Evolutionary conservation across 352 stramenopile genomes (phyloP).

Genomic region (Achlya hypogyna): DNA sequence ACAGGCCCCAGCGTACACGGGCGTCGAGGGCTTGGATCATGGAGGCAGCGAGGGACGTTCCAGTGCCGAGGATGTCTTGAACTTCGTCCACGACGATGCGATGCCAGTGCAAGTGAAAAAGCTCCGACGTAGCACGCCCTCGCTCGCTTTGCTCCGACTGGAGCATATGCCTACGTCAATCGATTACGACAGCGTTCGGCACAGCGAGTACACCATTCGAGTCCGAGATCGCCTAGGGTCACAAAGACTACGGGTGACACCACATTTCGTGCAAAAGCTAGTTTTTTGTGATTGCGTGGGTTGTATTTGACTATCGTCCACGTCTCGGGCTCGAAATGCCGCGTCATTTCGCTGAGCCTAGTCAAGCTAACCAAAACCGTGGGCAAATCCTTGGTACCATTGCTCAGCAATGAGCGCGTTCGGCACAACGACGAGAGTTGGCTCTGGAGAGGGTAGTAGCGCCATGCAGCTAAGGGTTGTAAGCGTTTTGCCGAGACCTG

Average conservation of each 20-base stretch:
- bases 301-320: conserved; percentile 6
- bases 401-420: conserved; percentile 17
- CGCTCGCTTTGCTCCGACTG: conserved; percentile 18
- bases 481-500: conserved; percentile 16
- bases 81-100: conserved; percentile 20
- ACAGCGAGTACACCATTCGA: conserved; percentile 11
- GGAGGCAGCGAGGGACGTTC: conserved; percentile 4
- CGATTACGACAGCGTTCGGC: neutral
- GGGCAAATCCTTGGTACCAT: neutral
- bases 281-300: neutral
- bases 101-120: conserved; percentile 13
- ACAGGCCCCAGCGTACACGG: conserved; percentile 8
- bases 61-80: conserved; percentile 14
- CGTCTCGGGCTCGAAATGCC: conserved; percentile 6
- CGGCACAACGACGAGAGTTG: conserved; percentile 14
- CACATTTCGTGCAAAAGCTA: neutral
- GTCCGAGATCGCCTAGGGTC: conserved; percentile 2
- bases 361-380: neutral
- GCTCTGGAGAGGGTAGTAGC: neutral
- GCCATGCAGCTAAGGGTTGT: conserved; percentile 13
- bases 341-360: conserved; percentile 18
- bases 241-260: conserved; percentile 1
- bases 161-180: conserved; percentile 1
- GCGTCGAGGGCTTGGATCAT: conserved; percentile 17
- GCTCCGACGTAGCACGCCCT: neutral